These are phyloP conservation scores for Xylaria grammica DNA, from an alignment of 495 filamentous ascomycete species.

Conservation along the genomic window DNA sequence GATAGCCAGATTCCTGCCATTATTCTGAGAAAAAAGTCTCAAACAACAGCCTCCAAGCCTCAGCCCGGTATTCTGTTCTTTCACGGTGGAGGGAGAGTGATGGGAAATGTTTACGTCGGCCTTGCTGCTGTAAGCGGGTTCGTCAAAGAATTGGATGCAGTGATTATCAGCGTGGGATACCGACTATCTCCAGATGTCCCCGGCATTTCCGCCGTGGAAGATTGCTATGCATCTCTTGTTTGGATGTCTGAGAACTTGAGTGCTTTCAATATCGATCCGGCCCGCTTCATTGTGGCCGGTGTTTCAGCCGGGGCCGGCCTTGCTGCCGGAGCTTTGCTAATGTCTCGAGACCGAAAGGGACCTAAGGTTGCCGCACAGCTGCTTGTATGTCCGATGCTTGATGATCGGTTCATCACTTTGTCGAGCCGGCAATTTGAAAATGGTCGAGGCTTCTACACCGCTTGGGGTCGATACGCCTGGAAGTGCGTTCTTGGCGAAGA, in stretches of 20 bases:
- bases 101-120: conserved; percentile 18
- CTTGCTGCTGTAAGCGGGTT: neutral
- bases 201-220: neutral
- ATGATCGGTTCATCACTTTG: conserved; percentile 21
- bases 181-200: conserved; percentile 30
- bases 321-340: conserved; percentile 9
- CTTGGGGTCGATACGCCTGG: conserved; percentile 9
- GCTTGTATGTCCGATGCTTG: conserved; percentile 26
- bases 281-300: conserved; percentile 25
- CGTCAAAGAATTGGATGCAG: conserved; percentile 21
- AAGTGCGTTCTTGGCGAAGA: conserved; percentile 20
- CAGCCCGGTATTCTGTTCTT: conserved; percentile 25
- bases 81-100: conserved; percentile 29
- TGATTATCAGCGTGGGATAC: conserved; percentile 29
- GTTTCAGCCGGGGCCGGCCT: conserved; percentile 29
- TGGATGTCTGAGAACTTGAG: conserved; percentile 15
- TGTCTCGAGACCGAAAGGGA: conserved; percentile 19
- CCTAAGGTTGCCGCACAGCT: conserved; percentile 17
- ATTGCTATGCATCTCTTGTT: conserved; percentile 12
- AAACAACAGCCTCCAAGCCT: neutral
- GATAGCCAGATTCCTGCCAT: neutral
- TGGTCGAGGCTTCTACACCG: conserved; percentile 21
- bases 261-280: conserved; percentile 26
- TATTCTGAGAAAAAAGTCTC: neutral
- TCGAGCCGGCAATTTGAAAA: conserved; percentile 26